Base-by-base conservation (phyloP, 169 alveolate genomes). In the Cryptosporidium sp. region DNA sequence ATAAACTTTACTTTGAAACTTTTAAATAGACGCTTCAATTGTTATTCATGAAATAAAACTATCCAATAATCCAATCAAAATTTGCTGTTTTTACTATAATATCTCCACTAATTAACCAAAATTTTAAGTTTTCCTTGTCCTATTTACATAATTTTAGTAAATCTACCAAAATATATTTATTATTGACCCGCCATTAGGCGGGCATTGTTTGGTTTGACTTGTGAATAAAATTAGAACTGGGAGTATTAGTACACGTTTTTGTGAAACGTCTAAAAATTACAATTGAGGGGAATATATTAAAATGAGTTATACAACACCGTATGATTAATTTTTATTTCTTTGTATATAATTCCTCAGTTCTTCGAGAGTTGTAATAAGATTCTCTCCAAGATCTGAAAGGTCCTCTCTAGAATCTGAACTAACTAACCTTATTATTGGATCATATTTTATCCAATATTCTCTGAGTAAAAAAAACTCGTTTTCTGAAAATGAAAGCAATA, bases 391-490 rank as follows among this genome's bases (percentile, higher is more conserved):
- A 33, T 33, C 35, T 31, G 60, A 37, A 16, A 73, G 51, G 1
- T 4, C 12, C 0, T 3, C 8, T 65, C 52, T 31, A 10, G 62
- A 48, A 31, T 61, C 65, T 16, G 42, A 45, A 65, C 53, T 62
- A 62, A 80, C 42, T 80, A 26, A 12, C 7, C 12, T 62, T 3
- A 62, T 7, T 2, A 80, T 4, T 42, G 53, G 48, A 39, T 65
- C 89, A 5, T 80, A 21, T 39, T 80, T 48, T n/a, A 61, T 61
- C 89, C 89, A 80, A 44, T 62, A 65, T 23, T 42, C 53, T 16
- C 44, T 80, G 1, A 80, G 39, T 45, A 62, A 21, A 48, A 44
- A 60, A 44, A 80, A 80, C 29, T 80, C 89, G 3, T 42, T 62
- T 21, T 80, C 67, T 3, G 73, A n/a, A 51, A 80, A 61, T 61